Conservation (phyloP, 805 yeast species). For the Starmerella apis region DNA sequence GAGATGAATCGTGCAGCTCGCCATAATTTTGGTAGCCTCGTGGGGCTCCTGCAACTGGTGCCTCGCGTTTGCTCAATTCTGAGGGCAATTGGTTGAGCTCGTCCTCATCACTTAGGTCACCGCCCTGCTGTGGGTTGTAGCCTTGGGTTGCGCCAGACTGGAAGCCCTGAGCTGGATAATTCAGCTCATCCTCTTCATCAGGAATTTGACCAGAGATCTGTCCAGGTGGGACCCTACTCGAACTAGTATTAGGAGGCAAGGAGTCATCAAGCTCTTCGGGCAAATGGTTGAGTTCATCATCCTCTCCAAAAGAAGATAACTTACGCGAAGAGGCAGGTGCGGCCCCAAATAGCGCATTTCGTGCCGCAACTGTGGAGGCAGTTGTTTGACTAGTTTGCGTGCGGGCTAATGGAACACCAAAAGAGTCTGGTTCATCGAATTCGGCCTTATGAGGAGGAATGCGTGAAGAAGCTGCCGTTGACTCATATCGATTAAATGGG, state of each 20-base stretch:
- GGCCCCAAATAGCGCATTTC: slow-evolving; percentile 28
- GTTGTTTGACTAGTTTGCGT: slow-evolving; percentile 22
- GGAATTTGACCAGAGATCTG: background rate
- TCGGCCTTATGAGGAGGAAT: background rate
- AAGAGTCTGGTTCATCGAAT: slow-evolving; percentile 3
- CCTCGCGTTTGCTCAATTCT: slow-evolving; percentile 11
- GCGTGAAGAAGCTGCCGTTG: background rate
- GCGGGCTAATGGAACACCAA: slow-evolving; percentile 17
- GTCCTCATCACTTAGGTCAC: slow-evolving; percentile 14
- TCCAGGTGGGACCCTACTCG: background rate
- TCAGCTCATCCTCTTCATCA: slow-evolving; percentile 16
- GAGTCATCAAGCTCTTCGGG: slow-evolving; percentile 23
- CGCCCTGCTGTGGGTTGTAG: background rate
- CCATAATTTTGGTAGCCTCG: slow-evolving; percentile 1
- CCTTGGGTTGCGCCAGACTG: too few relatives aligned
- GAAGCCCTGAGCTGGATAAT: slow-evolving; percentile 4
- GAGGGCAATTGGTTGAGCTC: slow-evolving; percentile 24
- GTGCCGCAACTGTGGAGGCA: slow-evolving; percentile 16
- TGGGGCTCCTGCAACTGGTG: slow-evolving; percentile 1
- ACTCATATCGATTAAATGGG: background rate
- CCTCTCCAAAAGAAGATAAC: slow-evolving; percentile 12
- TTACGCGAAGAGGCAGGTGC: slow-evolving; percentile 3
- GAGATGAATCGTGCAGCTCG: background rate
- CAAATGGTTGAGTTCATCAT: slow-evolving; percentile 28
- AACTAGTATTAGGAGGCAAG: slow-evolving; percentile 3